These are phyloP conservation scores for Epichloe coenophiala DNA, from an alignment of 2,329 filamentous ascomycete species.

Conservation along the genomic window DNA sequence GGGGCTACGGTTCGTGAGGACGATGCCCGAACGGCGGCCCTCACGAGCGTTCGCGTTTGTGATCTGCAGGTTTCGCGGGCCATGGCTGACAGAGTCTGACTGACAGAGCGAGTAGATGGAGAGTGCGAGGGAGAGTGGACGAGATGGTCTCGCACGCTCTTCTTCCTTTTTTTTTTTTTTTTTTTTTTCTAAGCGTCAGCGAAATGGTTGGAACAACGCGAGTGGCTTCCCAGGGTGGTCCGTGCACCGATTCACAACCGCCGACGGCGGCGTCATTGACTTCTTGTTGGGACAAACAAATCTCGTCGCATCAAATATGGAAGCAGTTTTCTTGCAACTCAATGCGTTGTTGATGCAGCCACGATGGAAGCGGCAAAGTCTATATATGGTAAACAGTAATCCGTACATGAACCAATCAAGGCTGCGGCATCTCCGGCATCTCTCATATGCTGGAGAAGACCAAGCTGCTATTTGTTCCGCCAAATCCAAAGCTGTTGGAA, in stretches of 20 bases:
- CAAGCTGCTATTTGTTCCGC: conserved; percentile 85
- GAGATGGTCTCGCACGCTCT: too few relatives aligned
- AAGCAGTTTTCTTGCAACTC: not conserved
- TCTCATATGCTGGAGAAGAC: conserved; percentile 44
- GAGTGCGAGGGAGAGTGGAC: too few relatives aligned
- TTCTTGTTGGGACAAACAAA: not conserved
- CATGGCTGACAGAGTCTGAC: conserved; percentile 14
- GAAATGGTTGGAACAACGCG: not conserved
- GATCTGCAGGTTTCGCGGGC: conserved; percentile 35
- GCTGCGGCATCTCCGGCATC: not conserved
- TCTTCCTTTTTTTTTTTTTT: too few relatives aligned
- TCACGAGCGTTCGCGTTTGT: conserved; percentile 28
- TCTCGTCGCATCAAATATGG: not conserved
- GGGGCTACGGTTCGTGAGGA: conserved; percentile 12
- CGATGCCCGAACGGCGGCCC: conserved; percentile 18
- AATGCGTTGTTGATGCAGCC: not conserved
- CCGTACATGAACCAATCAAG: too few relatives aligned
- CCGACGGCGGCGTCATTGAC: not conserved
- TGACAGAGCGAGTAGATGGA: conserved; percentile 1
- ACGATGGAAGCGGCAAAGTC: too few relatives aligned
- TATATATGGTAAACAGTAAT: too few relatives aligned
- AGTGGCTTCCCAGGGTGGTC: not conserved
- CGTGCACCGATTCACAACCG: not conserved
- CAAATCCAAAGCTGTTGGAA: conserved; percentile 96
- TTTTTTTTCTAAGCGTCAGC: not conserved